A percentile compares a stretch with the other conserved stretches of the same genome.
Conservation (phyloP, 768 basidiomycete species). For the Floccularia luteovirens region DNA sequence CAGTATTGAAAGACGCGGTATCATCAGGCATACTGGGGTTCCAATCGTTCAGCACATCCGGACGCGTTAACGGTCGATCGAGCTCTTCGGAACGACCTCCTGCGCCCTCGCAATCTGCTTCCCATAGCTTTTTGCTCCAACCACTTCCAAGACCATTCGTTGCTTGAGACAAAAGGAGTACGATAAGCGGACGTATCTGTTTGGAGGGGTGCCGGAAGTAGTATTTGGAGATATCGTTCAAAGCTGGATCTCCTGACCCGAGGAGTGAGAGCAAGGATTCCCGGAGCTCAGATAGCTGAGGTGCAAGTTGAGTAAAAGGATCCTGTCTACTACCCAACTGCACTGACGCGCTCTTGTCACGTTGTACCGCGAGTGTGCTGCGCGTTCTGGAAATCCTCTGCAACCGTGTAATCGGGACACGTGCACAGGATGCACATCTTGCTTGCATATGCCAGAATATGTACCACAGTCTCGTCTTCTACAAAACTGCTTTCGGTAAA, state of each 20-base stretch:
- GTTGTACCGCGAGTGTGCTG: too few relatives aligned
- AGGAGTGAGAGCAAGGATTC: slow-evolving; percentile 66
- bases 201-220: slow-evolving; percentile 90
- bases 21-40: slow-evolving; percentile 71
- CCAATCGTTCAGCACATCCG: slow-evolving; percentile 82
- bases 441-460: too few relatives aligned
- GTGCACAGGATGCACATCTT: too few relatives aligned
- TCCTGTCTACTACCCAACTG: too few relatives aligned
- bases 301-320: slow-evolving; percentile 59
- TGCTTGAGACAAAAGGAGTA: slow-evolving; percentile 80
- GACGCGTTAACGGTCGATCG: slow-evolving; percentile 63
- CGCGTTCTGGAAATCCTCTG: too few relatives aligned
- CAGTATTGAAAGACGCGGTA: slow-evolving; percentile 44
- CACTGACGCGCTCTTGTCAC: too few relatives aligned
- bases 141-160: slow-evolving; percentile 79
- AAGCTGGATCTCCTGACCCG: slow-evolving; percentile 75
- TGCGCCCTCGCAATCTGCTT: slow-evolving; percentile 40
- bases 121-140: slow-evolving; percentile 51
- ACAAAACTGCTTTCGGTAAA: too few relatives aligned
- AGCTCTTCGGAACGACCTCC: slow-evolving; percentile 52
- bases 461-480: too few relatives aligned
- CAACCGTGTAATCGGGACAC: too few relatives aligned
- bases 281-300: slow-evolving; percentile 63
- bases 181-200: slow-evolving; percentile 81
- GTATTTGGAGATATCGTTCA: slow-evolving; percentile 83